Evolutionary conservation across 305 asterid species (phyloP), one percentile per base, ranked within the genome.

Genomic region (Caryopteris hybrid): DNA sequence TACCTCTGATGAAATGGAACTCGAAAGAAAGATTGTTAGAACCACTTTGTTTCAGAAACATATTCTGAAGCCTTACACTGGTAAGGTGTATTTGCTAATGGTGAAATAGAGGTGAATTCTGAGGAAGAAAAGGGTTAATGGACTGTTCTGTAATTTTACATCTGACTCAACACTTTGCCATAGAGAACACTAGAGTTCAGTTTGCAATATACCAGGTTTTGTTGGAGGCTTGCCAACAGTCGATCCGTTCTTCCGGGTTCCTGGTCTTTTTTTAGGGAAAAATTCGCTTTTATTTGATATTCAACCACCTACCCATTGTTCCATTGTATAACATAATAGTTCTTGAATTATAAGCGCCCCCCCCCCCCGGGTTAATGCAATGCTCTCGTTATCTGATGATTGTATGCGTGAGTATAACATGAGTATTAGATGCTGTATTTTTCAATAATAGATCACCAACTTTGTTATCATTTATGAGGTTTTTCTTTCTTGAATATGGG

Each of bases 401-500:
- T n/a, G n/a, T n/a, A n/a, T n/a, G n/a, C n/a, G n/a, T 34, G 48
- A 33, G 39, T 8, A 45, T 11, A 23, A 7, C 2, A 20, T 45
- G 68, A 42, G 61, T 50, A n/a, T n/a, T 72, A 6, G 16, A 34
- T 16, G 36, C 13, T 46, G 3, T 58, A 10, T 20, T 55, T 39
- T 9, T 48, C 23, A n/a, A n/a, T n/a, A n/a, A n/a, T n/a, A n/a
- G n/a, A n/a, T n/a, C n/a, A n/a, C n/a, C 17, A 8, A 39, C 14
- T 18, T 55, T 56, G 41, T 47, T 63, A 8, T 50, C 48, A n/a
- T n/a, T 71, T 34, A 11, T n/a, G 47, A 43, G 59, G 39, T 52
- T 46, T 31, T 33, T 52, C 47, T 53, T 52, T 66, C 54, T 69
- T 66, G 71, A 66, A 68, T 34, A 61, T 75, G 60, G 62, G 48